Conservation (phyloP, 805 yeast species). For the Starmerella geochares region DNA sequence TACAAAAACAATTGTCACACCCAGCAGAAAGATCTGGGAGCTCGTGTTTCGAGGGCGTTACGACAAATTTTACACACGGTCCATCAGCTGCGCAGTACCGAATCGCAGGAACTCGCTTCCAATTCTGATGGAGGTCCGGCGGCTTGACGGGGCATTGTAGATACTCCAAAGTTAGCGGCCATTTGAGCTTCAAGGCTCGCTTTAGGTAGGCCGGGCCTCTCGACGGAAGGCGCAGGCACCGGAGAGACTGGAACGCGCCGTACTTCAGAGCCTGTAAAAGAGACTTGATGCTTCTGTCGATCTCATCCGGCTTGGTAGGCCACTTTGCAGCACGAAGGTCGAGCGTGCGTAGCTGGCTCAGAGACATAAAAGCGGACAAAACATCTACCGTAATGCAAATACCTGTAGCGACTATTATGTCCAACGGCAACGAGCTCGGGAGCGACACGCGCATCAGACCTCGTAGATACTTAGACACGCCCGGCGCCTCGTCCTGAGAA, state of each 20-base stretch:
- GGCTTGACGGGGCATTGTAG: constrained; percentile 19
- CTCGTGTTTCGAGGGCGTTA: neutral
- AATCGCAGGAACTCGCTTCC: neutral
- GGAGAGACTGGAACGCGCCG: constrained; percentile 10
- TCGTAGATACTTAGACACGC: neutral
- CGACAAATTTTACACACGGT: neutral
- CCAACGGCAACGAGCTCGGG: neutral
- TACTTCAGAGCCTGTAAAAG: constrained; percentile 9
- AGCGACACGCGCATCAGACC: constrained; percentile 1
- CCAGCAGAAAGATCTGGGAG: neutral
- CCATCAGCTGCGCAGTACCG: neutral
- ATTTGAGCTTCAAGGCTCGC: constrained; percentile 4
- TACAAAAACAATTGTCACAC: neutral
- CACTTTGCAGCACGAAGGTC: constrained; percentile 15
- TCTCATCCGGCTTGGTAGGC: constrained; percentile 11
- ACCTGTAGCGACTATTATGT: neutral
- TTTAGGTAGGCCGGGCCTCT: constrained; percentile 14
- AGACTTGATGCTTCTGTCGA: constrained; percentile 6
- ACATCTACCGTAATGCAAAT: neutral
- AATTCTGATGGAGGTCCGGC: neutral
- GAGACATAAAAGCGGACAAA: neutral
- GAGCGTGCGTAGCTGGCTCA: neutral
- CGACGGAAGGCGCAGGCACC: constrained; percentile 14
- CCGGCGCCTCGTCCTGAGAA: neutral
- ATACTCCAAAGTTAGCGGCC: constrained; percentile 12